Evolutionary conservation across 768 basidiomycete genomes (phyloP).

Genomic region (Tylopilus vinaceipallidus): DNA sequence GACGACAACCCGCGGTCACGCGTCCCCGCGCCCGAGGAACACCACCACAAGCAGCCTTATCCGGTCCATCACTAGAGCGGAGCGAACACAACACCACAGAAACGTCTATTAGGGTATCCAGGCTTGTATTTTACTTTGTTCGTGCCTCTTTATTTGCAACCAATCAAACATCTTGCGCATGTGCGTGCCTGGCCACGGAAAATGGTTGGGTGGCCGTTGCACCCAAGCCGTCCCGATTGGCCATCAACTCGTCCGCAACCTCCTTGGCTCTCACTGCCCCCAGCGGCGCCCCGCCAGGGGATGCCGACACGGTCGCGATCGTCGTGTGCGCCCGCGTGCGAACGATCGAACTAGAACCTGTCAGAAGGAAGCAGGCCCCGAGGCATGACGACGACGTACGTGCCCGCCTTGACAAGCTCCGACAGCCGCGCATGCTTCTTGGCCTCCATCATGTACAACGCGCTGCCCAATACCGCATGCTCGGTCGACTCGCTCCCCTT

Average conservation of each 20-base stretch:
- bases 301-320: conserved; percentile 16
- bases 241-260: conserved; percentile 43
- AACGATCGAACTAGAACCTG: conserved; percentile 34
- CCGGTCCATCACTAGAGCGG: no score
- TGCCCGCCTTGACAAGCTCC: conserved; percentile 55
- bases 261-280: conserved; percentile 69
- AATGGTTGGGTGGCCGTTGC: not conserved
- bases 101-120: conserved; percentile 7
- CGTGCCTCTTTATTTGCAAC: not conserved
- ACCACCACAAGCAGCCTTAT: no score
- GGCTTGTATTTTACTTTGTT: no score
- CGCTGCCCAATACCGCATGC: conserved; percentile 43
- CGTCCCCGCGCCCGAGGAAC: no score
- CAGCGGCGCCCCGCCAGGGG: conserved; percentile 33
- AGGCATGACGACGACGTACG: conserved; percentile 33
- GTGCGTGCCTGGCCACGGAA: not conserved
- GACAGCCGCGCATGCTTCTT: conserved; percentile 48
- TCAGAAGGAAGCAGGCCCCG: no score
- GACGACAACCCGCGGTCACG: no score
- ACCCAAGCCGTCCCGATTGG: not conserved
- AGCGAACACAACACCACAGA: no score
- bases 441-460: conserved; percentile 58
- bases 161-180: conserved; percentile 2
- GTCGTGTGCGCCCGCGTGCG: conserved; percentile 38
- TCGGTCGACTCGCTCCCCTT: conserved; percentile 16